Evolutionary conservation across 2,329 filamentous ascomycete genomes (phyloP), one percentile per base, ranked within the genome.

Genomic region (Trichoderma lentiforme): DNA sequence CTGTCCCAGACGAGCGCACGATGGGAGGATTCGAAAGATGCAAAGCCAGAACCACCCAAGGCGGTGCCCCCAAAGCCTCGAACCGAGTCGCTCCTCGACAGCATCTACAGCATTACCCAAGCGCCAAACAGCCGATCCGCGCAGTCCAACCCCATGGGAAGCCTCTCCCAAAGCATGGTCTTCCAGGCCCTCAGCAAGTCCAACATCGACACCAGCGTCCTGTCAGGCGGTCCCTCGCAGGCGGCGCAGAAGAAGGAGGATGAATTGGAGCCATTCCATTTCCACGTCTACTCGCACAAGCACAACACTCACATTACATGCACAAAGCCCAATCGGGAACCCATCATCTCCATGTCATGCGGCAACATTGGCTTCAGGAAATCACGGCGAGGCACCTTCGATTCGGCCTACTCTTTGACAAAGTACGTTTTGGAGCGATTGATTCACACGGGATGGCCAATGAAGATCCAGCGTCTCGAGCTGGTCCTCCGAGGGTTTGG

Each of bases 291-390:
- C 83, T 85, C 92, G 32, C 91, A 93, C 81, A 97, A 94, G 84
- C 96, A 98, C 88, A 99, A 99, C 85, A 96, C 93, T 24, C 94
- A 98, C 82, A 88, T 99, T 78, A 98, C 95, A 1, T 89, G 98
- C 75, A 93, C 94, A 26, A 91, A 91, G 78, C 95, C 96, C 32
- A 91, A 94, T 80, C 88, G 92, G 62, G 89, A 93, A 74, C 89
- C 93, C 32, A 88, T 98, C 75, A 86, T 99, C 74, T 94, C 91
- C 14, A 82, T 97, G 76, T 93, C 92, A 2, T 89, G 91, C 72
- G 96, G 96, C 63, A 94, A 97, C 78, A 89, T 99, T 73, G 95
- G 95, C n/a, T 98, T 98, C 84, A 88, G 87, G 78, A 97, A 98
- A 83, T 86, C 89, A 21, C 89, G 91, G 64, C 89, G 96, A 75